These are phyloP conservation scores for Eucalyptus sideroxylon DNA, from an alignment of 345 rosid species.

Conservation along the genomic window DNA sequence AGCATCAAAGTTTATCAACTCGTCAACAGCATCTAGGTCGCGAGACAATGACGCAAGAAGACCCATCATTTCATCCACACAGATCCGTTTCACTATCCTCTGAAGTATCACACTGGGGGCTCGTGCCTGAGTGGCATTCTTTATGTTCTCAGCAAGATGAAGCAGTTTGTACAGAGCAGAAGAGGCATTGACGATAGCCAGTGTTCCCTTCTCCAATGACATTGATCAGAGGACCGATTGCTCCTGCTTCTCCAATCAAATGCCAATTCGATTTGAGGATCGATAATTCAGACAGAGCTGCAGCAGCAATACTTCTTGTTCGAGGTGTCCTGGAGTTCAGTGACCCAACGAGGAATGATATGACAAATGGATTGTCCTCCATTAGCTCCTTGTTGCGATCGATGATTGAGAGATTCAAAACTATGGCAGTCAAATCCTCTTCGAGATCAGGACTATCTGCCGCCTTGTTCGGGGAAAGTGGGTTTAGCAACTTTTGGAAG, in stretches of 20 bases:
- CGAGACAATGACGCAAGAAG: constrained; percentile 28
- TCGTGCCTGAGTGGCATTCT: constrained; percentile 21
- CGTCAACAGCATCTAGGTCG: constrained; percentile 16
- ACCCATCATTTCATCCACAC: constrained; percentile 33
- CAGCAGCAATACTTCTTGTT: constrained; percentile 47
- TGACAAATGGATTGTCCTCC: constrained; percentile 19
- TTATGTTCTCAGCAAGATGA: constrained; percentile 10
- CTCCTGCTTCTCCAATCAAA: constrained; percentile 37
- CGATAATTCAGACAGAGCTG: constrained; percentile 31
- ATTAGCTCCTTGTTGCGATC: constrained; percentile 18
- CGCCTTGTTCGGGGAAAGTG: constrained; percentile 4
- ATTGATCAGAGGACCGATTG: constrained; percentile 29
- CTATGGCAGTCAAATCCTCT: constrained; percentile 27
- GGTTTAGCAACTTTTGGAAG: constrained; percentile 24
- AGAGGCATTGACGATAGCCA: constrained; percentile 28
- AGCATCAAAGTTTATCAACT: constrained; percentile 24
- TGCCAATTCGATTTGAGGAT: constrained; percentile 13
- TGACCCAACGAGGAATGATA: constrained; percentile 30
- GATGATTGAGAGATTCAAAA: constrained; percentile 35
- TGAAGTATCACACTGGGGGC: constrained; percentile 19
- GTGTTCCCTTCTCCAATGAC: constrained; percentile 31
- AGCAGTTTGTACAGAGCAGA: constrained; percentile 35
- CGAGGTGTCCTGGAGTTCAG: constrained; percentile 18
- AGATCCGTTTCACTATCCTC: constrained; percentile 14
- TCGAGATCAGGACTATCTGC: constrained; percentile 18